Conservation (phyloP, 495 filamentous ascomycete species). For the Pseudoneurospora amorphoporcata region DNA sequence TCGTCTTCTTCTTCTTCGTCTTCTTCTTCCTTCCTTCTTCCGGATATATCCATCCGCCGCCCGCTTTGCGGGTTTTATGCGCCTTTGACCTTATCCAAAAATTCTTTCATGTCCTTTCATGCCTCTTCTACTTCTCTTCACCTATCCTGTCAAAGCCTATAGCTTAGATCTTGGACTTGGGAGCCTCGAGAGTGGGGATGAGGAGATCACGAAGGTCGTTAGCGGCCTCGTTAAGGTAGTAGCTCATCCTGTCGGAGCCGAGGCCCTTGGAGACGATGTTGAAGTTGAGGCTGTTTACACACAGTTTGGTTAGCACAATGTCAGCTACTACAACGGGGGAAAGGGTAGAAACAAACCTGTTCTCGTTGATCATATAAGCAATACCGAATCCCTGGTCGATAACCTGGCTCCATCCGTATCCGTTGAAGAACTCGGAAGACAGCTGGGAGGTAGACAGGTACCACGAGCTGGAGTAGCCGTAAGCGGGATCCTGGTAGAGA, state of each 20-base stretch:
- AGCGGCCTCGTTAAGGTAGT: conserved; percentile 89
- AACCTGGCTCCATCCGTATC: conserved; percentile 99
- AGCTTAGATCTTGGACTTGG: conserved; percentile 81
- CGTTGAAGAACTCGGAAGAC: conserved; percentile 95
- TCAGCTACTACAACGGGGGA: background rate
- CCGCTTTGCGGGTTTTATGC: background rate
- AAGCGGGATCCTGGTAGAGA: conserved; percentile 81
- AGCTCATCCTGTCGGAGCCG: conserved; percentile 85
- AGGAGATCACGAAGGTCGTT: conserved; percentile 82
- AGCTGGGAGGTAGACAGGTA: conserved; percentile 82
- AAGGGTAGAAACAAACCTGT: conserved; percentile 40
- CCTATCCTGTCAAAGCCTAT: background rate
- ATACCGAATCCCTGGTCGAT: conserved; percentile 94
- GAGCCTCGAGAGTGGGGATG: conserved; percentile 66
- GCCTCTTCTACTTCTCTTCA: background rate
- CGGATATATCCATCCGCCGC: background rate
- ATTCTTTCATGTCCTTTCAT: background rate
- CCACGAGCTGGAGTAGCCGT: conserved; percentile 76
- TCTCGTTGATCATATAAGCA: conserved; percentile 99
- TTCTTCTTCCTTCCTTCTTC: background rate
- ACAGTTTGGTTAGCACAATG: conserved; percentile 3
- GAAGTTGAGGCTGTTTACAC: conserved; percentile 69
- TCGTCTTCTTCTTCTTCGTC: background rate
- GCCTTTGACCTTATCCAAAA: background rate
- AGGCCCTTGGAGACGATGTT: conserved; percentile 94